Conservation (phyloP, 2,329 filamentous ascomycete genomes). For the Penicillium sp. region DNA sequence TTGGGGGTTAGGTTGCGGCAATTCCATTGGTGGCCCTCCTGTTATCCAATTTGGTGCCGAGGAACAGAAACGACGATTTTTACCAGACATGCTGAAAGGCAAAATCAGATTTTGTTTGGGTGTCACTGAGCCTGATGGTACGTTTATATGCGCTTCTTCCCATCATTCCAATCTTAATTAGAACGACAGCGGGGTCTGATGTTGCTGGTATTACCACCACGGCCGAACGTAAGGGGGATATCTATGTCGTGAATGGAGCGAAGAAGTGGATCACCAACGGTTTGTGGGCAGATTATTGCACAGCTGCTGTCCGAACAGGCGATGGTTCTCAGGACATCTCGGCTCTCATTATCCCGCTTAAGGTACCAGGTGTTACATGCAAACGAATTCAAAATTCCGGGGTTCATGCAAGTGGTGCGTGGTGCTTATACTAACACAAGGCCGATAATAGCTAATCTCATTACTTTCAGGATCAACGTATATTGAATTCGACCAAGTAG, state of each 20-base stretch:
- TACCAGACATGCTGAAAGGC: slow-evolving; percentile 62
- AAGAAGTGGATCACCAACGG: slow-evolving; percentile 69
- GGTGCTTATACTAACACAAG: not conserved
- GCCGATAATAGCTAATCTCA: not conserved
- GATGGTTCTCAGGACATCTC: slow-evolving; percentile 60
- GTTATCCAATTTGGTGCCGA: slow-evolving; percentile 35
- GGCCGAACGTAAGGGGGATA: slow-evolving; percentile 51
- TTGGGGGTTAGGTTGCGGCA: slow-evolving; percentile 37
- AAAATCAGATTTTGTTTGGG: slow-evolving; percentile 64
- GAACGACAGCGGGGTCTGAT: slow-evolving; percentile 56
- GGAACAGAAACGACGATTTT: slow-evolving; percentile 49
- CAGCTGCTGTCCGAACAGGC: slow-evolving; percentile 64
- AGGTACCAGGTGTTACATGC: slow-evolving; percentile 53
- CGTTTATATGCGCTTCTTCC: not conserved
- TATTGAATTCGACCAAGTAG: slow-evolving; percentile 73
- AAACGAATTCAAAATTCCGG: slow-evolving; percentile 63
- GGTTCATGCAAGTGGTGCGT: slow-evolving; percentile 58
- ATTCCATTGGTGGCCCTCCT: slow-evolving; percentile 38
- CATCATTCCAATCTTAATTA: not conserved
- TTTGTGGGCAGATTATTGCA: slow-evolving; percentile 61
- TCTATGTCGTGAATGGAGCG: slow-evolving; percentile 64
- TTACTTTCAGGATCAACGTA: slow-evolving; percentile 57
- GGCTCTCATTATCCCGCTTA: slow-evolving; percentile 61
- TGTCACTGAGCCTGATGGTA: slow-evolving; percentile 54
- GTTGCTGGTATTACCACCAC: slow-evolving; percentile 64